Percentiles rank a stretch among this genome's conserved stretches.
phyloP scores from a whole-genome alignment of 371 early-diverging fungal genomes.

The Umbelopsis sp. region DNA sequence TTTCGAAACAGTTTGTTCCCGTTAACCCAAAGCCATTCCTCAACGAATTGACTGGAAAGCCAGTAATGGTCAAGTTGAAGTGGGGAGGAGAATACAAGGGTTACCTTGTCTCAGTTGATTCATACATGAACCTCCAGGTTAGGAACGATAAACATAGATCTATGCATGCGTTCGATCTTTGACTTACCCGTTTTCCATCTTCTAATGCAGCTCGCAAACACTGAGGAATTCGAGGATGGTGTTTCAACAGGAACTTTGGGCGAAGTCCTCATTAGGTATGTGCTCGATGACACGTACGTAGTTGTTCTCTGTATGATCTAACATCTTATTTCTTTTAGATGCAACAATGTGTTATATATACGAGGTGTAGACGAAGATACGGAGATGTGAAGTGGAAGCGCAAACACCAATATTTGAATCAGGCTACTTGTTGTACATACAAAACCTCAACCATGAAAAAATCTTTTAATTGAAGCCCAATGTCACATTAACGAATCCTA shows the following conservation, averaged over 20 bases:
- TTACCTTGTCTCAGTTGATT: slow-evolving; percentile 87
- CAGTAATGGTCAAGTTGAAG: slow-evolving; percentile 92
- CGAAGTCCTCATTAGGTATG: slow-evolving; percentile 89
- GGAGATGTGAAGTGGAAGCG: slow-evolving; percentile 35
- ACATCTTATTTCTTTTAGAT: slow-evolving; percentile 38
- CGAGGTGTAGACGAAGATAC: slow-evolving; percentile 71
- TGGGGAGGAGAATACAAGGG: slow-evolving; percentile 99
- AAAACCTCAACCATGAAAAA: background rate
- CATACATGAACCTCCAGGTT: slow-evolving; percentile 98
- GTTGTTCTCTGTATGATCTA: background rate
- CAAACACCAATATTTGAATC: background rate
- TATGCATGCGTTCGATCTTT: background rate
- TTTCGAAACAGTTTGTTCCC: slow-evolving; percentile 76
- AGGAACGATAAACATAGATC: background rate
- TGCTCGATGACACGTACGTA: background rate
- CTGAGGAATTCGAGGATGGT: slow-evolving; percentile 95
- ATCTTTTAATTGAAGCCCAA: too few species aligned
- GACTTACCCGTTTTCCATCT: slow-evolving; percentile 7
- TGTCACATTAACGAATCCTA: too few species aligned
- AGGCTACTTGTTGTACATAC: slow-evolving; percentile 20
- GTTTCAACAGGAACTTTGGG: slow-evolving; percentile 86
- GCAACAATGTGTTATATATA: slow-evolving; percentile 89
- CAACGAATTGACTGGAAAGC: slow-evolving; percentile 89
- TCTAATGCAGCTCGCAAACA: slow-evolving; percentile 75
- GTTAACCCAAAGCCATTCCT: slow-evolving; percentile 98